Percentiles rank a stretch among this genome's conserved stretches.
These are phyloP conservation scores for Cyberlindnera galapagoensis DNA, from an alignment of 805 yeast genomes.

Conservation along the genomic window DNA sequence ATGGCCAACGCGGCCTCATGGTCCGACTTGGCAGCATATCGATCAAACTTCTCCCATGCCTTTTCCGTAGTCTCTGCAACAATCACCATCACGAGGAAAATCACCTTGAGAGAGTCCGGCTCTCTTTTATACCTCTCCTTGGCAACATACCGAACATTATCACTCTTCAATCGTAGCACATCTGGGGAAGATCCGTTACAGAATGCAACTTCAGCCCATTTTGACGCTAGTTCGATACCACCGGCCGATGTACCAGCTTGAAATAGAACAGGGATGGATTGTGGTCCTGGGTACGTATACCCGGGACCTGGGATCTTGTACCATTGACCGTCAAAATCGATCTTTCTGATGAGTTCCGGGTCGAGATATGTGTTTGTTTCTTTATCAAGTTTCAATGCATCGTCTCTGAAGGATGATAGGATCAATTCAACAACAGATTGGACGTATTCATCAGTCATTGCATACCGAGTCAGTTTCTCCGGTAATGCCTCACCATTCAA, in stretches of 20 bases:
- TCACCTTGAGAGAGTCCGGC: constrained; percentile 31
- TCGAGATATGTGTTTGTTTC: constrained; percentile 26
- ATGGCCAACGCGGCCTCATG: constrained; percentile 40
- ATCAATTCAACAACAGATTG: constrained; percentile 31
- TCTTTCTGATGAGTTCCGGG: constrained; percentile 30
- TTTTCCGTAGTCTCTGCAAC: constrained; percentile 36
- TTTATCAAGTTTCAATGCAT: constrained; percentile 19
- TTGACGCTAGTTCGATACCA: constrained; percentile 37
- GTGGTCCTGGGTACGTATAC: constrained; percentile 37
- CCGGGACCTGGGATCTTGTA: constrained; percentile 36
- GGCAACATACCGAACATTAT: constrained; percentile 28
- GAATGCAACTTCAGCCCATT: constrained; percentile 37
- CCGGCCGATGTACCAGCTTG: constrained; percentile 39
- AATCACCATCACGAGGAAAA: constrained; percentile 32
- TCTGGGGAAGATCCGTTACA: constrained; percentile 31
- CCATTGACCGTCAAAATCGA: constrained; percentile 33
- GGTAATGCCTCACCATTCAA: constrained; percentile 28
- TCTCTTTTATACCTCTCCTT: constrained; percentile 29
- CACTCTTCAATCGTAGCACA: constrained; percentile 24
- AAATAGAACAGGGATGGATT: constrained; percentile 36
- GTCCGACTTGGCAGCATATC: constrained; percentile 28
- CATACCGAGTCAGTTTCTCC: constrained; percentile 32
- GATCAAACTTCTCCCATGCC: constrained; percentile 32
- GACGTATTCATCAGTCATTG: constrained; percentile 32
- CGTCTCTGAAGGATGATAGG: constrained; percentile 33